Evolutionary conservation across 2,329 filamentous ascomycete species (phyloP), one percentile per base, ranked within the genome.

Genomic region (Alternaria gaisen): DNA sequence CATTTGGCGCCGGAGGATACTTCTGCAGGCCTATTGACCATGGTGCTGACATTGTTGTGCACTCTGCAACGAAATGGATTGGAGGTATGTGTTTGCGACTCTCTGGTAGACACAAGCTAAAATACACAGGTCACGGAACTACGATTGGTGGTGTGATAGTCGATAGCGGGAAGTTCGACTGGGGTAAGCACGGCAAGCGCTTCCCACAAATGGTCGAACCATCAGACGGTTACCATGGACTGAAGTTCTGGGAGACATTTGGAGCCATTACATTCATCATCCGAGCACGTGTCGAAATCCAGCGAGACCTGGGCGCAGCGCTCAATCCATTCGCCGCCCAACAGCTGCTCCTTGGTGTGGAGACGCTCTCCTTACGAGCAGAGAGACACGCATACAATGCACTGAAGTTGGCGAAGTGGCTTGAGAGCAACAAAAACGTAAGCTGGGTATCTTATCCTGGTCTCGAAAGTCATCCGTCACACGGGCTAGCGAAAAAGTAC

Each of bases 41-140:
- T 79, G 94, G 94, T 56, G 94, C 92, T 65, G 94, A 97, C 76
- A 97, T 97, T 62, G 90, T 97, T 53, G 92, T 97, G 24, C 93
- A 97, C 85, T 95, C 91, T 40, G 93, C 93, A 11, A 97, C 94
- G 60, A 97, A 97, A 81, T 97, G 94, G 94, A 97, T 98, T 65
- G 94, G 94, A 58, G 94, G 94, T 63, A 61, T 22, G 20, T 4
- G 18, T 11, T 42, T 18, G 2, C n/a, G 0, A 14, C 8, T 26
- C 22, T 12, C 11, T 28, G 22, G 0, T 12, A 30, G 16, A 11
- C 24, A 10, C 16, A 53, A 12, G 20, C 30, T 53, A 4, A 14
- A 32, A 36, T 20, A 32, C 50, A 16, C 20, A 68, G 69, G 70
- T 42, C 94, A 98, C 80, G 94, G 94, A 63, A 97, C 94, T 41